Percentiles rank a stretch among this genome's conserved stretches.
Evolutionary conservation across 768 basidiomycete species (phyloP).

Genomic region (Obba rivulosa): DNA sequence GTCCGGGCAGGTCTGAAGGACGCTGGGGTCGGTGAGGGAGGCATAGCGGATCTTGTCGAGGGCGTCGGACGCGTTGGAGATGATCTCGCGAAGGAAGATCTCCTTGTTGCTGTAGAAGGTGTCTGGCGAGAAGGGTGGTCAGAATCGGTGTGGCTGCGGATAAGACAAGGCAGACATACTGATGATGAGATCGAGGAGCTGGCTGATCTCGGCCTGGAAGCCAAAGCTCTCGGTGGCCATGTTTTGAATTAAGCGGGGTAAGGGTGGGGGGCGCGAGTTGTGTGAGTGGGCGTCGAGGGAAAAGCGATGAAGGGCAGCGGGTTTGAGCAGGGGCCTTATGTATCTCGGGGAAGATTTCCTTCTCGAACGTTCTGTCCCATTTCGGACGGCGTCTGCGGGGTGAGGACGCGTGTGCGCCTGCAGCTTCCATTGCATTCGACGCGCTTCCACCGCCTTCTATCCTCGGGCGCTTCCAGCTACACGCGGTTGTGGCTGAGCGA

Average conservation of each 20-base stretch:
- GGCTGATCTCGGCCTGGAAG: slow-evolving; percentile 99
- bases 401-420: too few relatives aligned
- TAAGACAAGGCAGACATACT: slow-evolving; percentile 48
- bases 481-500: too few relatives aligned
- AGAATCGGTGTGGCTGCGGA: slow-evolving; percentile 6
- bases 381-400: slow-evolving; percentile 6
- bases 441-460: slow-evolving; percentile 1
- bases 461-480: too few relatives aligned
- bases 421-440: slow-evolving; percentile 13
- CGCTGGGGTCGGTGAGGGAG: slow-evolving; percentile 89
- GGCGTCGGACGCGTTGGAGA: slow-evolving; percentile 97
- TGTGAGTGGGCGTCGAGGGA: slow-evolving; percentile 14
- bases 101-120: slow-evolving; percentile 99
- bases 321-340: slow-evolving; percentile 29
- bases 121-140: slow-evolving; percentile 42
- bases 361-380: slow-evolving; percentile 40
- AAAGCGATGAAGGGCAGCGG: not conserved
- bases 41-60: slow-evolving; percentile 99
- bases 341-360: slow-evolving; percentile 25
- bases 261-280: slow-evolving; percentile 1
- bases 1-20: slow-evolving; percentile 87
- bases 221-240: slow-evolving; percentile 88
- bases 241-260: slow-evolving; percentile 20
- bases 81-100: slow-evolving; percentile 98
- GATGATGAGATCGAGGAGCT: slow-evolving; percentile 98